A percentile compares a stretch with the other conserved stretches of the same genome.
phyloP scores from a whole-genome alignment of 495 filamentous ascomycete species.

The Chaetomium fimeti region DNA sequence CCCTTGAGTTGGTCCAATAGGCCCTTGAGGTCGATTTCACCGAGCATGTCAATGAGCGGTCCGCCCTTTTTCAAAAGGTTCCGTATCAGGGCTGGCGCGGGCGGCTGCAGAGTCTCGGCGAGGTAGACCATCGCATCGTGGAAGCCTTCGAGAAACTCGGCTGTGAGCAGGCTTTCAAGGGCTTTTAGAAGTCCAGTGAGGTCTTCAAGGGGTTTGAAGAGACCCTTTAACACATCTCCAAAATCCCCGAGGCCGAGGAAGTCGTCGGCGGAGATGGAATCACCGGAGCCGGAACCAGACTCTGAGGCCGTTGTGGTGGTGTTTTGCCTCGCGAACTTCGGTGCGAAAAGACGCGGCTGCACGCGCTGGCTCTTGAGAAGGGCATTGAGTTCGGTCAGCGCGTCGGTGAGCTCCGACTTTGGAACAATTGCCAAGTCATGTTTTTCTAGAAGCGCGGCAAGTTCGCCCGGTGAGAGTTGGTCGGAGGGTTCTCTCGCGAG shows the following conservation, averaged over 20 bases:
- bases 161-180: conserved; percentile 31
- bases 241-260: conserved; percentile 32
- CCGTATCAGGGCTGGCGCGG: conserved; percentile 32
- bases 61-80: conserved; percentile 33
- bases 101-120: conserved; percentile 34
- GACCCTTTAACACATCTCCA: conserved; percentile 27
- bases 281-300: not conserved
- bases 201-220: conserved; percentile 23
- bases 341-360: conserved; percentile 22
- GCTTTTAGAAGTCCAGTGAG: conserved; percentile 30
- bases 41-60: conserved; percentile 34
- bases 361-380: conserved; percentile 35
- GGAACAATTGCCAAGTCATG: conserved; percentile 41
- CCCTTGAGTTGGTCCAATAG: conserved; percentile 19
- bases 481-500: not conserved
- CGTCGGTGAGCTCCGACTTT: conserved; percentile 40
- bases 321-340: conserved; percentile 30
- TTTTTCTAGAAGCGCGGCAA: conserved; percentile 29
- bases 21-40: conserved; percentile 35
- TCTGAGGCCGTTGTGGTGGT: conserved; percentile 18
- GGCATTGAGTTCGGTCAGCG: conserved; percentile 38
- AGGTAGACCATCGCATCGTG: conserved; percentile 39
- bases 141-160: conserved; percentile 36
- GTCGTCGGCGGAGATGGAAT: conserved; percentile 12
- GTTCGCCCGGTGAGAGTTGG: conserved; percentile 13